phyloP scores from a whole-genome alignment of 2,329 filamentous ascomycete genomes.

The Paraphaeosphaeria minitans region DNA sequence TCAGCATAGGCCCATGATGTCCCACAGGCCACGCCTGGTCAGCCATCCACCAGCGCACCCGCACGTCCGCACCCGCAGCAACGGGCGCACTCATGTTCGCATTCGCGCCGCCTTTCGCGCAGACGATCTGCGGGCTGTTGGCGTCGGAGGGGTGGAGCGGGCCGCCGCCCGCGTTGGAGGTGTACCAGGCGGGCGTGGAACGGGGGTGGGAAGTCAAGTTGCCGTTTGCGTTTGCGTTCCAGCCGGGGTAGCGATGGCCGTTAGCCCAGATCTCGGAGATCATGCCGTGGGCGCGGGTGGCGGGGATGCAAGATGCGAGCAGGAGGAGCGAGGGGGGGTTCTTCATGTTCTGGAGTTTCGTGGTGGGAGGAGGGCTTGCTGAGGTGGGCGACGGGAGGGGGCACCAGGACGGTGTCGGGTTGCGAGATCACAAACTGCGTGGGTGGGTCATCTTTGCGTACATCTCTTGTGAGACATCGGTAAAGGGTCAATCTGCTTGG shows the following conservation, averaged over 20 bases:
- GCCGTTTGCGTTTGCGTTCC: conserved; percentile 18
- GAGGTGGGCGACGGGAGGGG: background rate
- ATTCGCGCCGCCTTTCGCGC: conserved; percentile 28
- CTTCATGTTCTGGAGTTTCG: background rate
- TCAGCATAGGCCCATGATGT: conserved; percentile 37
- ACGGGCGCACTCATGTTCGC: conserved; percentile 26
- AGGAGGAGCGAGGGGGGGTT: background rate
- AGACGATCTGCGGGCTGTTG: conserved; percentile 26
- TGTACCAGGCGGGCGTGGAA: conserved; percentile 12
- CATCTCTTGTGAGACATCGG: background rate
- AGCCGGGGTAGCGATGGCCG: conserved; percentile 17
- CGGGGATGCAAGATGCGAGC: background rate
- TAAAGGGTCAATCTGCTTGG: background rate
- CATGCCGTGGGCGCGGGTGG: conserved; percentile 7
- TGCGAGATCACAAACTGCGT: background rate
- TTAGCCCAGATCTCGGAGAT: conserved; percentile 10
- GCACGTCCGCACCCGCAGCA: conserved; percentile 26
- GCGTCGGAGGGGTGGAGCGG: conserved; percentile 12
- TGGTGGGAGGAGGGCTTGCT: background rate
- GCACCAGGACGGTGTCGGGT: background rate
- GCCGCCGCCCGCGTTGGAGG: conserved; percentile 1
- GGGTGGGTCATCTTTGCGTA: background rate
- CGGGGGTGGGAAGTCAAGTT: conserved; percentile 7
- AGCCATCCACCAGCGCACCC: conserved; percentile 35
- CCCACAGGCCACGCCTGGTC: conserved; percentile 24